These are phyloP conservation scores for Nicotiana attenuata DNA, from an alignment of 257 asterid genomes.

Conservation along the genomic window DNA sequence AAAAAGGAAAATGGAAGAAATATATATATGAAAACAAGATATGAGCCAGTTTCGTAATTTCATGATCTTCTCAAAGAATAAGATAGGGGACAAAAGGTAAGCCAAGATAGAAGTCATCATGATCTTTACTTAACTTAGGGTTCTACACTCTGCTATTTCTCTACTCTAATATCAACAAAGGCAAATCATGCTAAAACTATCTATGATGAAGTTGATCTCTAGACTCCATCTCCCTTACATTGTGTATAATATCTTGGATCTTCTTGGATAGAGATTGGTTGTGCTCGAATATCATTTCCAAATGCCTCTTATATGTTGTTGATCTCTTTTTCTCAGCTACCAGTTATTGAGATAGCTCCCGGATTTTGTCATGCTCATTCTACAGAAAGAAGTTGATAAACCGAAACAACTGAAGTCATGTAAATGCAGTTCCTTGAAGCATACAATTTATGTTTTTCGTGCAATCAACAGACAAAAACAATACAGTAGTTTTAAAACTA, in stretches of 20 bases:
- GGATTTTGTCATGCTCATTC: conserved; percentile 91
- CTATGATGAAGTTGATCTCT: conserved; percentile 43
- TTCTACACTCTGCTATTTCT: conserved; percentile 6
- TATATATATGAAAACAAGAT: too few species aligned
- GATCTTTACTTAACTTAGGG: not conserved
- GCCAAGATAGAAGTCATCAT: not conserved
- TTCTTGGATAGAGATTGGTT: conserved; percentile 75
- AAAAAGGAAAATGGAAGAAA: not conserved
- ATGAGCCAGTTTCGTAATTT: conserved; percentile 19
- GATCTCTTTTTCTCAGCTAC: conserved; percentile 87
- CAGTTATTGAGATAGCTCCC: conserved; percentile 84
- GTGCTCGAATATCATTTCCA: conserved; percentile 89
- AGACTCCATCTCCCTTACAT: conserved; percentile 74
- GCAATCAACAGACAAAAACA: not conserved
- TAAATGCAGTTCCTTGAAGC: not conserved
- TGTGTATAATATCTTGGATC: conserved; percentile 64
- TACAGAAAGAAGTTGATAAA: conserved; percentile 21
- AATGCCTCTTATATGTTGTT: conserved; percentile 78
- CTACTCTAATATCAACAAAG: conserved; percentile 3
- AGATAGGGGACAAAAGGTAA: not conserved
- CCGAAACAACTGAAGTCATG: not conserved
- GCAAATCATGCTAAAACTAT: conserved; percentile 17
- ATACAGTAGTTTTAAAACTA: not conserved
- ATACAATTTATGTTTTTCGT: not conserved
- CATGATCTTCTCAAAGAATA: conserved; percentile 22